phyloP scores from a whole-genome alignment of 1,284 basidiomycete species.

The Cutaneotrichosporon sp. region DNA sequence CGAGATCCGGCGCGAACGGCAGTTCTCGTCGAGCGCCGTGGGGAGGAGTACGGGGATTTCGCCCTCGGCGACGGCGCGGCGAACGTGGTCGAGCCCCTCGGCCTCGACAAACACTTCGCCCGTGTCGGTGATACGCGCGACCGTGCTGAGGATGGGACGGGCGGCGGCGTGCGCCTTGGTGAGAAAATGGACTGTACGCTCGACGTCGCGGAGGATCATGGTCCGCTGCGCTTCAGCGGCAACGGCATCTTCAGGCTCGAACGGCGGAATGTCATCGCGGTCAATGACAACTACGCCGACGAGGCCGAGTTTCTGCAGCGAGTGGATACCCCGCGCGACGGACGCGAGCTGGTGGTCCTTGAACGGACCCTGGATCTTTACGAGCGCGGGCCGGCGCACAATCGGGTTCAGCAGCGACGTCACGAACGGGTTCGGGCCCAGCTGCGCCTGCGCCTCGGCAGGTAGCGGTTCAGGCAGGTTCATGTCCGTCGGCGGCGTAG shows the following conservation, averaged over 20 bases:
- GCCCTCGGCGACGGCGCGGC: conserved; percentile 78
- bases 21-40: conserved; percentile 84
- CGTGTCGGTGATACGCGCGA: conserved; percentile 59
- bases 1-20: conserved; percentile 75
- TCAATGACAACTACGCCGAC: conserved; percentile 94
- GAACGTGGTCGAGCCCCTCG: conserved; percentile 72
- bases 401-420: conserved; percentile 80
- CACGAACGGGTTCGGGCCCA: conserved; percentile 57
- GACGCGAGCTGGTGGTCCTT: conserved; percentile 91
- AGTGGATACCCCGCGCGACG: conserved; percentile 86
- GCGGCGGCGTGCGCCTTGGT: conserved; percentile 79
- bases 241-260: conserved; percentile 52
- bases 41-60: conserved; percentile 97
- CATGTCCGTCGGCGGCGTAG: conserved; percentile 30
- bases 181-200: conserved; percentile 74
- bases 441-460: conserved; percentile 10
- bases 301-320: conserved; percentile 90
- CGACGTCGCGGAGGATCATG: conserved; percentile 76
- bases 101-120: conserved; percentile 51
- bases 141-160: conserved; percentile 78
- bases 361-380: conserved; percentile 97
- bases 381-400: conserved; percentile 60
- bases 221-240: conserved; percentile 50
- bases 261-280: conserved; percentile 67
- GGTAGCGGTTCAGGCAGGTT: conserved; percentile 21